Evolutionary conservation across 2,329 filamentous ascomycete species (phyloP), one percentile per base, ranked within the genome.

Genomic region (Fusarium zealandicum): DNA sequence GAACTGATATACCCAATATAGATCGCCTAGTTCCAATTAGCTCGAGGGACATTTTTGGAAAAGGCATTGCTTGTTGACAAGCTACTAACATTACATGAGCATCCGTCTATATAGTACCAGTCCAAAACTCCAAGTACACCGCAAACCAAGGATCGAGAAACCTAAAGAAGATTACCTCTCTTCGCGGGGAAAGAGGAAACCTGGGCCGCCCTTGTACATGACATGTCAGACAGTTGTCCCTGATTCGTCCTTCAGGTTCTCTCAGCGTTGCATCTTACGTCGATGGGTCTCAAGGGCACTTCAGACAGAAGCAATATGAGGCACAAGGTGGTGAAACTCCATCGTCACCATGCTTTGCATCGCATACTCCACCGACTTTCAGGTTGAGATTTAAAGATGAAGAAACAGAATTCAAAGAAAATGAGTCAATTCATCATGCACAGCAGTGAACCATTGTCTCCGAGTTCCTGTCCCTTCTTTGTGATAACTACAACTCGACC

Each of bases 271-370:
- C 49, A 59, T 42, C 53, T 59, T 57, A 48, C 62, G 61, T 65
- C 45, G 54, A 43, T 53, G 56, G 45, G 35, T 47, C 33, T 37
- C 22, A 18, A 59, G 61, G 63, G 54, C 49, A 48, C 50, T 39
- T 25, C 43, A 20, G 32, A 28, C 54, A 66, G 52, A 65, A 66
- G 63, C 59, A 65, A 66, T 59, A 41, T 64, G 42, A 52, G 43
- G 46, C 53, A 36, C 37, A n/a, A 37, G 32, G 41, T 40, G 51
- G 59, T 51, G 54, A 54, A 49, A 58, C 45, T 45, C 36, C 43
- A 54, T 49, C 30, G 48, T 50, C 47, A 36, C 42, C 51, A 38
- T 48, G 17, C 40, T 36, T 59, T 48, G 53, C 49, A 66, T 46
- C 49, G 28, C 25, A 25, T 35, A 25, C 48, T 43, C 41, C 22